A percentile compares a stretch with the other conserved stretches of the same genome.
These are phyloP conservation scores for Plectosphaerella sp. DNA, from an alignment of 2,329 filamentous ascomycete species.

Conservation along the genomic window DNA sequence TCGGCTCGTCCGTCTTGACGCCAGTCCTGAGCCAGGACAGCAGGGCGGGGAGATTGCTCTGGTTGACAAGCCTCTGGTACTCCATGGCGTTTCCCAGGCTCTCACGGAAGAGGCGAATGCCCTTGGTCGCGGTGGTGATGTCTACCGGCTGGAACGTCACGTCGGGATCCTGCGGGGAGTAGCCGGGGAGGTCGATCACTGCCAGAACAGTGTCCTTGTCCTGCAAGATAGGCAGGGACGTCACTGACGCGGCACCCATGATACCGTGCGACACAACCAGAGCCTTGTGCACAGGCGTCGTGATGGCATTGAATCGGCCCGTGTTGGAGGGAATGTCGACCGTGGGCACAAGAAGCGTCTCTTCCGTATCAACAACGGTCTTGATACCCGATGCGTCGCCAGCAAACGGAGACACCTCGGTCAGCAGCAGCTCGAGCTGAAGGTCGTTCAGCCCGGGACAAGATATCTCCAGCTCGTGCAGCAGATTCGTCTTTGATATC, in stretches of 20 bases:
- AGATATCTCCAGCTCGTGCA: conserved; percentile 58
- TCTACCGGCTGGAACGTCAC: conserved; percentile 57
- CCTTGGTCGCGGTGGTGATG: conserved; percentile 54
- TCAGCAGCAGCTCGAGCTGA: conserved; percentile 60
- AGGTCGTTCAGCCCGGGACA: conserved; percentile 57
- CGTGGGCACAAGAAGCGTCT: conserved; percentile 69
- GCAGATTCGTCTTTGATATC: conserved; percentile 25
- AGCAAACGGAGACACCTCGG: conserved; percentile 46
- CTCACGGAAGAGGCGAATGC: conserved; percentile 63
- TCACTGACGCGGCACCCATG: conserved; percentile 55
- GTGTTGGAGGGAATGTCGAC: conserved; percentile 66
- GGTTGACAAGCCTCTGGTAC: conserved; percentile 71
- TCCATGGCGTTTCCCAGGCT: conserved; percentile 64
- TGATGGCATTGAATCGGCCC: conserved; percentile 61
- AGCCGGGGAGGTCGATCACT: conserved; percentile 54
- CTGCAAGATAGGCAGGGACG: conserved; percentile 34
- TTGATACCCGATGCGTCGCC: conserved; percentile 29
- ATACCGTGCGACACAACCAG: conserved; percentile 72
- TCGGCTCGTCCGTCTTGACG: conserved; percentile 31
- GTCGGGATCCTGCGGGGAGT: conserved; percentile 27
- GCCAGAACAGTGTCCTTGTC: conserved; percentile 40
- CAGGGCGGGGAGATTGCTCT: conserved; percentile 63
- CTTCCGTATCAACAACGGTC: conserved; percentile 43
- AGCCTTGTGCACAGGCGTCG: conserved; percentile 80
- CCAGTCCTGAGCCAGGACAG: conserved; percentile 60